phyloP scores from a whole-genome alignment of 768 basidiomycete species.

The Mycena filopes region DNA sequence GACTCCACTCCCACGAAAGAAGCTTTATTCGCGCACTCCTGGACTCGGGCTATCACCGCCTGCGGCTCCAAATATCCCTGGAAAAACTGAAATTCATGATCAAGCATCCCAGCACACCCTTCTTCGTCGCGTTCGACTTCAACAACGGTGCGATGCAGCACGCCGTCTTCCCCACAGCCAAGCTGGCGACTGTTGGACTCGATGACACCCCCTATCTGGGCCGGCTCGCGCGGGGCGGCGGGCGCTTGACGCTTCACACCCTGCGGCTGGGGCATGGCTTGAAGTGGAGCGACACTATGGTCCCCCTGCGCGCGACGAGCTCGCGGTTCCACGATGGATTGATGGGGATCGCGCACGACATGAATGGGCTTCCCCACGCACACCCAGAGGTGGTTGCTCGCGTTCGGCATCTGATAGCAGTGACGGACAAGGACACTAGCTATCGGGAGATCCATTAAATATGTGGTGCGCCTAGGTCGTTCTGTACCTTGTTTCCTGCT shows the following conservation, averaged over 20 bases:
- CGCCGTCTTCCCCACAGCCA: background rate
- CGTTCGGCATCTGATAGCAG: constrained; percentile 14
- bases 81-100: constrained; percentile 6
- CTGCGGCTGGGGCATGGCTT: constrained; percentile 10
- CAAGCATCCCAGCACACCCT: background rate
- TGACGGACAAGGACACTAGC: background rate
- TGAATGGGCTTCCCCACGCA: constrained; percentile 1
- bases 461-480: too few relatives aligned
- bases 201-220: constrained; percentile 12
- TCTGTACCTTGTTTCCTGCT: constrained; percentile 13
- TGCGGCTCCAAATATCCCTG: constrained; percentile 3
- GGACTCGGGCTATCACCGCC: constrained; percentile 14
- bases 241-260: constrained; percentile 9
- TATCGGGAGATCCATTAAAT: too few relatives aligned
- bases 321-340: constrained; percentile 12
- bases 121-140: constrained; percentile 20
- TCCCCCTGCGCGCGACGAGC: constrained; percentile 16
- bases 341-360: constrained; percentile 2
- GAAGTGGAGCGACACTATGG: background rate
- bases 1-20: constrained; percentile 14
- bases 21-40: constrained; percentile 17
- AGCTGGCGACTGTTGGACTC: background rate
- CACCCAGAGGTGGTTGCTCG: constrained; percentile 16
- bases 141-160: constrained; percentile 1
- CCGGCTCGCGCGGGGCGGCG: constrained; percentile 9